Conservation (phyloP, 257 asterid species). For the Solanum pimpinellifolium region DNA sequence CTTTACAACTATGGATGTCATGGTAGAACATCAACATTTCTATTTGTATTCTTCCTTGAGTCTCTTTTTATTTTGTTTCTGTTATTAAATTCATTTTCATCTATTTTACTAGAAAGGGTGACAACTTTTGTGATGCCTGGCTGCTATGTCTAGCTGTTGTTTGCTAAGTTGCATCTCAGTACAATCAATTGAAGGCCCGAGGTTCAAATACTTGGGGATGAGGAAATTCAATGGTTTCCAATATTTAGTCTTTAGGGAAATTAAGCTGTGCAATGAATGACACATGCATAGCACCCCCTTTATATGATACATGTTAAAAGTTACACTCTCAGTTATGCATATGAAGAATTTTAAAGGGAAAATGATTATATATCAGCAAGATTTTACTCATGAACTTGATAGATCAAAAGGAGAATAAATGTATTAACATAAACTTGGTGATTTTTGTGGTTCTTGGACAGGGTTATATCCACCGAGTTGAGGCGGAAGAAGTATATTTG, state of each 20-base stretch:
- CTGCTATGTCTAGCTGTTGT: not conserved
- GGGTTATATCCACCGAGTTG: constrained; percentile 78
- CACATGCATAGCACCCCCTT: not conserved
- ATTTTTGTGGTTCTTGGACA: constrained; percentile 15
- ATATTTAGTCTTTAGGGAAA: not conserved
- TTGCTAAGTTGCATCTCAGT: not conserved
- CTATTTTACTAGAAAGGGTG: not conserved
- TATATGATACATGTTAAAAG: not conserved
- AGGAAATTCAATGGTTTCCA: not conserved
- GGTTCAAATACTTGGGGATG: not conserved
- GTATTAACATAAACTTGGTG: not conserved
- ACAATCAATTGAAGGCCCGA: not conserved
- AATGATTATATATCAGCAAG: not conserved
- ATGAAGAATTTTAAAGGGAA: not conserved
- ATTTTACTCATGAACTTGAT: not conserved
- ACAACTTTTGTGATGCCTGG: not conserved
- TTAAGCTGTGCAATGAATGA: not conserved
- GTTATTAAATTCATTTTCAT: not conserved
- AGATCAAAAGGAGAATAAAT: not conserved
- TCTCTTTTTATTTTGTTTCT: not conserved
- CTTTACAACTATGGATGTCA: not conserved
- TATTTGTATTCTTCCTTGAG: not conserved
- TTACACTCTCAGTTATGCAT: not conserved
- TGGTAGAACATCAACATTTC: not conserved
- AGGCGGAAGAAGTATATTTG: constrained; percentile 69